Percentiles rank a stretch among this genome's conserved stretches.
phyloP scores from a whole-genome alignment of 1,284 basidiomycete species.

The Ceratobasidium sp. region DNA sequence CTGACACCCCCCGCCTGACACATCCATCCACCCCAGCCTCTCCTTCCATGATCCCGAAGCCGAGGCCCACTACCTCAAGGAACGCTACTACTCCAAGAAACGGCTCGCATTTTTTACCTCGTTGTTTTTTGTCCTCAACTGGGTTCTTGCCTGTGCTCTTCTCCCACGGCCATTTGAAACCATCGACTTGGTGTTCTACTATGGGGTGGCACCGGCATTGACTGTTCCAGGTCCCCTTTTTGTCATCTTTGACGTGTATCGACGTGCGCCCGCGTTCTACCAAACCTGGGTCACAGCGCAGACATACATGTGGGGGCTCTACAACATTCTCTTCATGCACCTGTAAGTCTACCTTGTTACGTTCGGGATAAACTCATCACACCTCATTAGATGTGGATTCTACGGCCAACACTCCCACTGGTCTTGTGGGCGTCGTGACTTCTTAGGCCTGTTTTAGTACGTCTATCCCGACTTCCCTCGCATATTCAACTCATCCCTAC shows the following conservation, averaged over 20 bases:
- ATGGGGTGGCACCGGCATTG: constrained; percentile 57
- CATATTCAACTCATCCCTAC: neutral
- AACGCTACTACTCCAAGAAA: constrained; percentile 40
- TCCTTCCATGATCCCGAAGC: constrained; percentile 38
- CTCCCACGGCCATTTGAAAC: constrained; percentile 56
- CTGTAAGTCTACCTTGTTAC: constrained; percentile 53
- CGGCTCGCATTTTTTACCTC: constrained; percentile 67
- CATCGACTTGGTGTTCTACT: constrained; percentile 67
- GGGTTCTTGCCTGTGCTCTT: constrained; percentile 59
- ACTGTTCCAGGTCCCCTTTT: constrained; percentile 57
- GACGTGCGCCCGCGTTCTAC: constrained; percentile 63
- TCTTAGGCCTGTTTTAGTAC: constrained; percentile 67
- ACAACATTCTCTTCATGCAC: constrained; percentile 52
- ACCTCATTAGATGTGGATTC: constrained; percentile 26
- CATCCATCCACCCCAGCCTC: constrained; percentile 3
- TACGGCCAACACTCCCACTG: constrained; percentile 36
- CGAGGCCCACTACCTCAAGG: constrained; percentile 41
- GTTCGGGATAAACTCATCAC: constrained; percentile 41
- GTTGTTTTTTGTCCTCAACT: constrained; percentile 71
- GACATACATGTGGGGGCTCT: constrained; percentile 15
- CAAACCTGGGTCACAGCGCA: constrained; percentile 60
- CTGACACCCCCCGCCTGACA: neutral
- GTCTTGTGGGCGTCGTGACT: constrained; percentile 42
- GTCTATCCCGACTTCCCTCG: constrained; percentile 43
- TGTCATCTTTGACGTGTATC: constrained; percentile 72